Evolutionary conservation across 148 eudicot genomes (phyloP).

Genomic region (Camellia sinensis): DNA sequence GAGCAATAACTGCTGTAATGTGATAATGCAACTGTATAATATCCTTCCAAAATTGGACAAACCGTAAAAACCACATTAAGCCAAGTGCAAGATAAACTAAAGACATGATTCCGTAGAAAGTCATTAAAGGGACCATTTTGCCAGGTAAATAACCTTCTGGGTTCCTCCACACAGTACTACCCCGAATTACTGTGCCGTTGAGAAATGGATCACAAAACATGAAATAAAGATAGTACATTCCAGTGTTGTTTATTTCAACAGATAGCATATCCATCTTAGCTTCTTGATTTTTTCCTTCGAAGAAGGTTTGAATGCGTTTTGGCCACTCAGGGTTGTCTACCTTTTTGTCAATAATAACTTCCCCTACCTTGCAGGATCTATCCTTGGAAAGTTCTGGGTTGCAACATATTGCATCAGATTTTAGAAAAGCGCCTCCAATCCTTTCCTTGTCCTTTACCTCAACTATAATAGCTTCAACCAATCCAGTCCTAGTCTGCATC

Average conservation of each 20-base stretch:
- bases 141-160: conserved; percentile 95
- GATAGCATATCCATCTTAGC: conserved; percentile 48
- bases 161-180: conserved; percentile 91
- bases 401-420: conserved; percentile 73
- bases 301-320: conserved; percentile 53
- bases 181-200: conserved; percentile 63
- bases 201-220: conserved; percentile 79
- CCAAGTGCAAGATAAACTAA: conserved; percentile 84
- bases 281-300: conserved; percentile 53
- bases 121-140: conserved; percentile 84
- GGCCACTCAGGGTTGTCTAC: conserved; percentile 74
- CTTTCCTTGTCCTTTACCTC: conserved; percentile 90
- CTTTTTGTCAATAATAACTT: conserved; percentile 65
- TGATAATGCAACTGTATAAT: conserved; percentile 87
- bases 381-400: conserved; percentile 58
- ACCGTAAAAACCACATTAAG: conserved; percentile 73
- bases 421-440: conserved; percentile 72
- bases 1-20: conserved; percentile 87
- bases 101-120: conserved; percentile 78
- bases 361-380: conserved; percentile 74
- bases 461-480: conserved; percentile 80
- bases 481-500: conserved; percentile 70
- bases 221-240: conserved; percentile 89
- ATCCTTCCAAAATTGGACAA: conserved; percentile 83
- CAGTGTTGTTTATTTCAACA: conserved; percentile 71